Percentiles rank a stretch among this genome's conserved stretches.
phyloP scores from a whole-genome alignment of 2,329 filamentous ascomycete genomes.

The Diplodia scrobiculata region DNA sequence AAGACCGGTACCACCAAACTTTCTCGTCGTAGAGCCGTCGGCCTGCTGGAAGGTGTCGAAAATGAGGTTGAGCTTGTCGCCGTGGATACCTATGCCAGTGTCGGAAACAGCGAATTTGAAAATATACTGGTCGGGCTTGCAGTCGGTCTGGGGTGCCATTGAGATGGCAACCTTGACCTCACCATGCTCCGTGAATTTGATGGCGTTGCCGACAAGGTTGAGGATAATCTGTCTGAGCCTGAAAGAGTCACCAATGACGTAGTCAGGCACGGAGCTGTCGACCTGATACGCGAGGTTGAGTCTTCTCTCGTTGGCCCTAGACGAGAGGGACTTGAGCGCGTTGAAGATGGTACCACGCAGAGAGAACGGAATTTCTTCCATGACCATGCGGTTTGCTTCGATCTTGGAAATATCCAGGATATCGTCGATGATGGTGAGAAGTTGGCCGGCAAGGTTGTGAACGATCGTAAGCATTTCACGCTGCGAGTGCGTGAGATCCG shows the following conservation, averaged over 20 bases:
- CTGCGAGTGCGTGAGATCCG: constrained; percentile 88
- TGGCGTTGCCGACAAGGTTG: constrained; percentile 95
- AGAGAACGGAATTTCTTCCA: constrained; percentile 96
- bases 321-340: constrained; percentile 92
- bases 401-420: constrained; percentile 73
- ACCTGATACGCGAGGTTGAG: constrained; percentile 91
- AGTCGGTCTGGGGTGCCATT: constrained; percentile 66
- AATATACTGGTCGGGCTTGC: constrained; percentile 75
- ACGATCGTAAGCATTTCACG: constrained; percentile 99
- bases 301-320: constrained; percentile 95
- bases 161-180: constrained; percentile 94
- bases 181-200: constrained; percentile 97
- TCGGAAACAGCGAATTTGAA: constrained; percentile 96
- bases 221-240: constrained; percentile 93
- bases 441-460: constrained; percentile 91
- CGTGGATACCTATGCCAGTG: constrained; percentile 93
- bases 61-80: constrained; percentile 93
- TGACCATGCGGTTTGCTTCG: constrained; percentile 95
- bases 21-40: constrained; percentile 92
- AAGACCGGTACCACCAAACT: constrained; percentile 92
- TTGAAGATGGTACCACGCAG: constrained; percentile 95
- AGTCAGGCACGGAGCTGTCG: constrained; percentile 89
- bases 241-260: constrained; percentile 95
- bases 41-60: constrained; percentile 99
- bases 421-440: constrained; percentile 93